Base-by-base conservation (phyloP, 2,329 filamentous ascomycete species). In the Penicillium verrucosum region DNA sequence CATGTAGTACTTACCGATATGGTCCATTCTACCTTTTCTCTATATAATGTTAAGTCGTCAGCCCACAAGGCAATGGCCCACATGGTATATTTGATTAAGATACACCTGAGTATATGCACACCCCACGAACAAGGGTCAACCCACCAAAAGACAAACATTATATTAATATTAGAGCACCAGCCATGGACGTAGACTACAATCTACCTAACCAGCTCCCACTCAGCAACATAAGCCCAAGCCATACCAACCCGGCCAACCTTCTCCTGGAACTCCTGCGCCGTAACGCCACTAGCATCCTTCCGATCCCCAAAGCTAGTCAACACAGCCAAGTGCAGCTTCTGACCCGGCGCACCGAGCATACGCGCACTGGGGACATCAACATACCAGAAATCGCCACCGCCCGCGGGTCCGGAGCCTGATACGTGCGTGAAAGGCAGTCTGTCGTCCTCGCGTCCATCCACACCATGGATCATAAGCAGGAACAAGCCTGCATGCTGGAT, bases 321-420 rank as follows among this genome's bases (percentile, higher is more conserved):
- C 21, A 84, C 83, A 56, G 83, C 83, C 30, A 94, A 73, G 62
- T 81, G 81, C 6, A 93, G 76, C 51, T 81, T 84, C 73, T 92
- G 85, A 0, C 90, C 90, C 0, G 86, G 83, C 0, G 78, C 79
- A 1, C 90, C 90, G 21, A 95, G 75, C 56, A 87, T 82, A 32
- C 78, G 73, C 1, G 85, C 81, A 27, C 81, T 78, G 4, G 71
- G 67, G 4, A 97, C 82, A 73, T 97, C 93, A 1, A 85, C 75
- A 85, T 90, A 96, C 84, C 89, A 95, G 75, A 87, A 86, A 68
- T 83, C 88, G 14, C 89, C 89, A 58, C 93, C 89, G n/a, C 84
- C 88, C 66, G 70, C 70, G 4, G 72, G 65, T 6, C 68, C 70
- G 5, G 71, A 65, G 36, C 74, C 74, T 16, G 65, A 70, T 36